Conservation (phyloP, 2,329 filamentous ascomycete species). For the Monilinia laxa region DNA sequence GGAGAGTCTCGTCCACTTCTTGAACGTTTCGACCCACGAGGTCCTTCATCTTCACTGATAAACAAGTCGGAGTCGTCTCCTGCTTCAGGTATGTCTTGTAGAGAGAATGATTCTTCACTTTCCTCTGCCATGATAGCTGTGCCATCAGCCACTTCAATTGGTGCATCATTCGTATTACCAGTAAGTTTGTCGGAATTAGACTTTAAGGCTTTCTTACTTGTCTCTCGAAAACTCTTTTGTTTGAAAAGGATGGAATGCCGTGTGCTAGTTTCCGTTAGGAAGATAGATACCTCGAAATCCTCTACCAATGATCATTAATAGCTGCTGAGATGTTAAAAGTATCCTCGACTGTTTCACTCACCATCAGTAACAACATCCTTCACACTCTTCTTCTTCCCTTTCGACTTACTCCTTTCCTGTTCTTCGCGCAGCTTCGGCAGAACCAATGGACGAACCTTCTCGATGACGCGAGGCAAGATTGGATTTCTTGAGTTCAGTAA, state of each 20-base stretch:
- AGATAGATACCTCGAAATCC: constrained; percentile 94
- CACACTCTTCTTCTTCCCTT: constrained; percentile 63
- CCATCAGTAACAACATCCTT: constrained; percentile 86
- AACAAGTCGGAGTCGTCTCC: constrained; percentile 37
- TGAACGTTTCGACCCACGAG: constrained; percentile 37
- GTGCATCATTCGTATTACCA: constrained; percentile 52
- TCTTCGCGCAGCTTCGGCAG: constrained; percentile 90
- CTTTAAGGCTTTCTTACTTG: constrained; percentile 44
- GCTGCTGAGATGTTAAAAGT: neutral
- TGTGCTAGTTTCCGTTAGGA: constrained; percentile 81
- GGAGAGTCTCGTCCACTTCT: constrained; percentile 36
- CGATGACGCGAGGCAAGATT: constrained; percentile 78
- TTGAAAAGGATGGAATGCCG: constrained; percentile 85
- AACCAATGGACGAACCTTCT: constrained; percentile 80
- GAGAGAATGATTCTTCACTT: constrained; percentile 31
- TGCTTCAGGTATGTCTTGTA: constrained; percentile 35
- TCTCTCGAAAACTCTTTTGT: constrained; percentile 72
- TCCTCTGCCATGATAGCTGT: constrained; percentile 33
- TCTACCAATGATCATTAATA: constrained; percentile 52
- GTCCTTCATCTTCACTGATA: constrained; percentile 40
- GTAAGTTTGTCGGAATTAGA: constrained; percentile 64
- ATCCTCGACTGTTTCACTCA: constrained; percentile 40
- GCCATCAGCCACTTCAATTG: constrained; percentile 43
- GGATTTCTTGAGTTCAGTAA: constrained; percentile 75
- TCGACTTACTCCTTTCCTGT: constrained; percentile 59